These are phyloP conservation scores for Raffaelea ambrosiae DNA, from an alignment of 2,329 filamentous ascomycete species.

Conservation along the genomic window DNA sequence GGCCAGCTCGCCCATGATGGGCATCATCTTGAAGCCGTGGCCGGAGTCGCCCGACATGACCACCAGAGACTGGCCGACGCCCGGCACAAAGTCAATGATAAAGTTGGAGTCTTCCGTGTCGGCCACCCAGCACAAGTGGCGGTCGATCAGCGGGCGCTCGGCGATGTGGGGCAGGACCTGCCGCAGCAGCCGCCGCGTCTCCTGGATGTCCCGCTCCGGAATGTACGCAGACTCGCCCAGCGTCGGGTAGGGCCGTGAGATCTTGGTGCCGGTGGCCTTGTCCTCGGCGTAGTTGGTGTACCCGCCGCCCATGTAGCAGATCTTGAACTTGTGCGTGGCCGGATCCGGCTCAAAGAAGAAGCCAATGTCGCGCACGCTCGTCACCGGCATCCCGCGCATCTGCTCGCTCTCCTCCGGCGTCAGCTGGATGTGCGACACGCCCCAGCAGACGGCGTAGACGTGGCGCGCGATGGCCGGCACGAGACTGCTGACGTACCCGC, in stretches of 20 bases:
- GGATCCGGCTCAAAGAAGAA: slow-evolving; percentile 60
- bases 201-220: slow-evolving; percentile 41
- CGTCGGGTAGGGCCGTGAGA: slow-evolving; percentile 26
- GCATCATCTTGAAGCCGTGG: slow-evolving; percentile 56
- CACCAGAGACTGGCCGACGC: slow-evolving; percentile 35
- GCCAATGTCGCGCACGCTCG: slow-evolving; percentile 51
- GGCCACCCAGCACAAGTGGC: slow-evolving; percentile 55
- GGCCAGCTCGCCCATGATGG: slow-evolving; percentile 48
- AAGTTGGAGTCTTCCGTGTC: slow-evolving; percentile 53
- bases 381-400: slow-evolving; percentile 51
- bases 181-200: slow-evolving; percentile 39
- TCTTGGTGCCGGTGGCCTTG: slow-evolving; percentile 18
- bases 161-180: slow-evolving; percentile 45
- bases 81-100: slow-evolving; percentile 49
- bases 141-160: slow-evolving; percentile 46
- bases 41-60: slow-evolving; percentile 50
- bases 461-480: slow-evolving; percentile 39
- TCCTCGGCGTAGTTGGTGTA: slow-evolving; percentile 27
- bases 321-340: slow-evolving; percentile 47
- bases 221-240: slow-evolving; percentile 36
- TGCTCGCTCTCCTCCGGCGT: slow-evolving; percentile 42
- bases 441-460: slow-evolving; percentile 48
- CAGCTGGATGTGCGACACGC: slow-evolving; percentile 50
- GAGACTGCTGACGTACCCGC: slow-evolving; percentile 27
- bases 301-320: slow-evolving; percentile 51